Evolutionary conservation across 495 filamentous ascomycete species (phyloP).

Genomic region (Neurospora discreta): DNA sequence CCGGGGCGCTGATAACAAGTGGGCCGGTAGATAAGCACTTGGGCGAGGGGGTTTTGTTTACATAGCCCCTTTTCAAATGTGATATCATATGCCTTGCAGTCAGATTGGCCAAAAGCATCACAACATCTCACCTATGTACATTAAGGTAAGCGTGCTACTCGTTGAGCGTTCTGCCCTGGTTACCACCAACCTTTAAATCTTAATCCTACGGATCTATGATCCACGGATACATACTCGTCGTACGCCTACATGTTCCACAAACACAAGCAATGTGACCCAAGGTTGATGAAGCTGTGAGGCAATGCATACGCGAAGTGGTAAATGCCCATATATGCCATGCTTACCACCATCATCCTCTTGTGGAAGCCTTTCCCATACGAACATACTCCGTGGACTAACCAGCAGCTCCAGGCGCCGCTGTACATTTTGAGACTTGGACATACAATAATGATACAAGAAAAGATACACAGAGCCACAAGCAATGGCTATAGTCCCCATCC

Average conservation of each 20-base stretch:
- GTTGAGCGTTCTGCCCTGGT: neutral
- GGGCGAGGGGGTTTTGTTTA: neutral
- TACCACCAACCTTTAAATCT: neutral
- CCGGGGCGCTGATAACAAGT: neutral
- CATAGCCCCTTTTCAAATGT: neutral
- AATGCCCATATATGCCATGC: neutral
- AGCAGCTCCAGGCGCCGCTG: neutral
- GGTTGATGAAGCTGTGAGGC: neutral
- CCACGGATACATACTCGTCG: neutral
- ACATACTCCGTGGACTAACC: neutral
- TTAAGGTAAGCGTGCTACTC: neutral
- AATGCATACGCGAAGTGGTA: neutral
- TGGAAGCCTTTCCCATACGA: neutral
- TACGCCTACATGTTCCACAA: neutral
- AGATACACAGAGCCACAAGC: constrained; percentile 2
- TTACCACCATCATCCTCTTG: neutral
- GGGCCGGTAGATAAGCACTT: neutral
- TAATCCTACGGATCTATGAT: neutral
- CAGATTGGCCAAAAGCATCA: neutral
- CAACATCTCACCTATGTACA: neutral
- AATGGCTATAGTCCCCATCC: neutral
- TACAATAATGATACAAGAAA: constrained; percentile 3
- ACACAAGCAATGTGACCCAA: neutral
- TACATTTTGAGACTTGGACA: neutral
- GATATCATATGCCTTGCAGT: neutral